Evolutionary conservation across 805 yeast species (phyloP).

Genomic region (Myxozyma udenii): DNA sequence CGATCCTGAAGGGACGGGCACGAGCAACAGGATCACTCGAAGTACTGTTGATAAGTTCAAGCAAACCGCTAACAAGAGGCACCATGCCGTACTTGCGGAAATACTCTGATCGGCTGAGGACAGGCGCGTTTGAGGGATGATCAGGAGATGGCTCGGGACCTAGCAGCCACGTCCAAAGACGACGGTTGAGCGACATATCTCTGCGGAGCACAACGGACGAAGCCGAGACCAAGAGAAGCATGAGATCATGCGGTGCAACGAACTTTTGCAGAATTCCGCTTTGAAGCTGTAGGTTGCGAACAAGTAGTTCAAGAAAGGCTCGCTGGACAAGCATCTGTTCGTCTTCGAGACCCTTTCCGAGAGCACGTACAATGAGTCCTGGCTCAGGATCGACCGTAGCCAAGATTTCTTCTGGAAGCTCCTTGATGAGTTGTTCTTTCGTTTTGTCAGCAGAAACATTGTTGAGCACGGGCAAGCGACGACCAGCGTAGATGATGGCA

Average conservation of each 20-base stretch:
- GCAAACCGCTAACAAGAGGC: slow-evolving; percentile 52
- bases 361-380: slow-evolving; percentile 71
- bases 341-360: slow-evolving; percentile 65
- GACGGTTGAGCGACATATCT: slow-evolving; percentile 91
- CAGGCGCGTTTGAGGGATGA: slow-evolving; percentile 17
- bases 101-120: slow-evolving; percentile 18
- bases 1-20: slow-evolving; percentile 58
- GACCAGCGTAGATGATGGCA: slow-evolving; percentile 70
- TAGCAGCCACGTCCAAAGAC: slow-evolving; percentile 89
- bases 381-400: slow-evolving; percentile 72
- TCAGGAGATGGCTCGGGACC: slow-evolving; percentile 60
- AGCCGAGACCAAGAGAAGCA: slow-evolving; percentile 58
- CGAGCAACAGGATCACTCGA: slow-evolving; percentile 37
- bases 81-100: slow-evolving; percentile 42
- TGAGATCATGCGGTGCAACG: slow-evolving; percentile 53
- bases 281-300: slow-evolving; percentile 62
- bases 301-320: slow-evolving; percentile 80
- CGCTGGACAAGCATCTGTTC: slow-evolving; percentile 72
- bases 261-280: slow-evolving; percentile 54
- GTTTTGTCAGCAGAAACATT: slow-evolving; percentile 34
- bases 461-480: slow-evolving; percentile 61
- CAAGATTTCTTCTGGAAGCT: slow-evolving; percentile 50
- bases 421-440: slow-evolving; percentile 27
- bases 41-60: slow-evolving; percentile 43
- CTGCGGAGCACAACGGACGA: slow-evolving; percentile 67